Evolutionary conservation across 495 filamentous ascomycete genomes (phyloP).

Genomic region (Recurvomyces mirabilis): DNA sequence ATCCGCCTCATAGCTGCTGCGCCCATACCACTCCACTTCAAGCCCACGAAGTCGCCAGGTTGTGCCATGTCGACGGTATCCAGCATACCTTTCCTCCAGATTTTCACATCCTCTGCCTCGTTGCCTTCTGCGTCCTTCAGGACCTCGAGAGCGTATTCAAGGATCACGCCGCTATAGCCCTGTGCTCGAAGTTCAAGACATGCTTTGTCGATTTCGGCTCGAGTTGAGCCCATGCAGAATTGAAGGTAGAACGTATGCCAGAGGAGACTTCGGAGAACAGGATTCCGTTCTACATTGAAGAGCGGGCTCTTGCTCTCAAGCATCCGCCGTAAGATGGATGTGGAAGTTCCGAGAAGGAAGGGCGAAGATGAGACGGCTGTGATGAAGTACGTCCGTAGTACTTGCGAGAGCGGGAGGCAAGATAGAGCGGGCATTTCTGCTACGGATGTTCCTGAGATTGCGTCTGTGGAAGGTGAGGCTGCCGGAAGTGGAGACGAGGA

Average conservation of each 20-base stretch:
- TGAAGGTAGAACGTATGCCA: conserved; percentile 74
- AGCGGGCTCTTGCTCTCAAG: conserved; percentile 53
- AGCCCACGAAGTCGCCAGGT: conserved; percentile 70
- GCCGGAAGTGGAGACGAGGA: not conserved
- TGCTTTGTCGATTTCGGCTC: conserved; percentile 47
- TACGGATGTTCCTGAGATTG: not conserved
- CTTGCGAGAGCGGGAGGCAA: conserved; percentile 57
- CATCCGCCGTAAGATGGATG: conserved; percentile 55
- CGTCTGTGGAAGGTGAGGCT: not conserved
- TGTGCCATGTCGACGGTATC: conserved; percentile 64
- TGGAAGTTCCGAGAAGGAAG: conserved; percentile 56
- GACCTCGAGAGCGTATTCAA: conserved; percentile 67
- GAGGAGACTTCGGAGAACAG: conserved; percentile 39
- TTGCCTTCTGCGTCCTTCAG: conserved; percentile 44
- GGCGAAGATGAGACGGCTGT: conserved; percentile 71
- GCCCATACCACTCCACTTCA: conserved; percentile 92
- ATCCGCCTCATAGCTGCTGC: conserved; percentile 57
- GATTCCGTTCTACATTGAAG: conserved; percentile 29
- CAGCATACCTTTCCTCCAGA: conserved; percentile 64
- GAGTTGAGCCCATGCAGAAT: conserved; percentile 69
- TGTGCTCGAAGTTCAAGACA: conserved; percentile 49
- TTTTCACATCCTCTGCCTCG: conserved; percentile 46
- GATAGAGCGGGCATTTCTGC: conserved; percentile 36
- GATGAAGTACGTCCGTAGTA: conserved; percentile 70
- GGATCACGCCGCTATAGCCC: conserved; percentile 65